Percentiles rank a stretch among this genome's conserved stretches.
Conservation (phyloP, 805 yeast genomes). For the Cyberlindnera nakhonratchasimensis region DNA sequence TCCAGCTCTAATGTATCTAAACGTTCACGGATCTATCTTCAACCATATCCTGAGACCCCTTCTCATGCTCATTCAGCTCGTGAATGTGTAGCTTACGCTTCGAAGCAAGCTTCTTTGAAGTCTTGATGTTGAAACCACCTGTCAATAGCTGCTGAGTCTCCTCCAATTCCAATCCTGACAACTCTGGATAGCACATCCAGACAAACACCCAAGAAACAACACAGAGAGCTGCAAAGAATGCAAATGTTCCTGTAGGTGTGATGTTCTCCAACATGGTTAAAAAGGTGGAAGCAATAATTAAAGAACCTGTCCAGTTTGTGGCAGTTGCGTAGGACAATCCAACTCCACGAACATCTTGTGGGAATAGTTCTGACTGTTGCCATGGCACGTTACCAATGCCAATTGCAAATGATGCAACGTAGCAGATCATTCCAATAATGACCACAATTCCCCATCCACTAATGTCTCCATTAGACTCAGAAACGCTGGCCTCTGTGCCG, state of each 20-base stretch:
- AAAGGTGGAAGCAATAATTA: constrained; percentile 86
- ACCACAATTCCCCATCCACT: constrained; percentile 87
- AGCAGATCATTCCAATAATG: constrained; percentile 79
- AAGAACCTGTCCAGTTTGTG: constrained; percentile 92
- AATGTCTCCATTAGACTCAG: constrained; percentile 37
- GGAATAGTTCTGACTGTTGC: constrained; percentile 95
- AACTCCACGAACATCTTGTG: constrained; percentile 88
- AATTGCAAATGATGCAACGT: constrained; percentile 85
- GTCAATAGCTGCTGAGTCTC: constrained; percentile 80
- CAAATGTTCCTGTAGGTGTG: constrained; percentile 93
- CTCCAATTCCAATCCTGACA: constrained; percentile 85
- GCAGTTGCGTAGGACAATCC: constrained; percentile 92
- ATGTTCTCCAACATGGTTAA: constrained; percentile 90
- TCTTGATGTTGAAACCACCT: constrained; percentile 83
- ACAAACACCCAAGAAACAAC: constrained; percentile 68
- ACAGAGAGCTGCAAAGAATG: constrained; percentile 82
- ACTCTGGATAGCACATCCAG: constrained; percentile 86
- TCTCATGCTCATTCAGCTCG: constrained; percentile 22
- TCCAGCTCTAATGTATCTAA: too few species aligned
- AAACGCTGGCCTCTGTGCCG: constrained; percentile 41
- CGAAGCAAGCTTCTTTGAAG: constrained; percentile 51
- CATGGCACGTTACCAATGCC: constrained; percentile 98
- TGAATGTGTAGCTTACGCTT: constrained; percentile 30
- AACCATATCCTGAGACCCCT: constrained; percentile 27
- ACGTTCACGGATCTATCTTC: too few species aligned